phyloP scores from a whole-genome alignment of 192 early-diverging fungal genomes.

The Gamsiella multidivaricata region DNA sequence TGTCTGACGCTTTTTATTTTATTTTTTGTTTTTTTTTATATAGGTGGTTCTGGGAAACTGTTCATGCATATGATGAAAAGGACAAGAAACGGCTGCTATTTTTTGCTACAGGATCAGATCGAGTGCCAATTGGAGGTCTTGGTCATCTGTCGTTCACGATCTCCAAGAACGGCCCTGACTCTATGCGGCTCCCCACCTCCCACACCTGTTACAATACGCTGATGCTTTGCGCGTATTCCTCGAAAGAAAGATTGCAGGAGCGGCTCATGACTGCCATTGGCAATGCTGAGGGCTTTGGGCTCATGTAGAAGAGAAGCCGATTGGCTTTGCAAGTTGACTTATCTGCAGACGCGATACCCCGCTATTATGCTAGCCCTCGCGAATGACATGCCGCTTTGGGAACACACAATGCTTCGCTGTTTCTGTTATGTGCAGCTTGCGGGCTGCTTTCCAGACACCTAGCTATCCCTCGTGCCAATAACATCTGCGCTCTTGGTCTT shows the following conservation, averaged over 20 bases:
- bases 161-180: slow-evolving; percentile 86
- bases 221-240: slow-evolving; percentile 84
- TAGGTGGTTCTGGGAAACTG: slow-evolving; percentile 88
- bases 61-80: slow-evolving; percentile 82
- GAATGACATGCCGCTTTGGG: too few relatives aligned
- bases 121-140: slow-evolving; percentile 90
- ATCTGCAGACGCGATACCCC: too few relatives aligned
- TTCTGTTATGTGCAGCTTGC: too few relatives aligned
- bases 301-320: slow-evolving; percentile 76
- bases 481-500: too few relatives aligned
- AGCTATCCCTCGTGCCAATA: too few relatives aligned
- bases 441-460: too few relatives aligned
- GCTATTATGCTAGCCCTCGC: too few relatives aligned
- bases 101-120: slow-evolving; percentile 92
- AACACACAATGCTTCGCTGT: too few relatives aligned
- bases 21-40: background rate
- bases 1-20: background rate
- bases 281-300: slow-evolving; percentile 85
- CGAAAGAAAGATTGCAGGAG: slow-evolving; percentile 81
- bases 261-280: slow-evolving; percentile 82
- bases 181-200: slow-evolving; percentile 88
- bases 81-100: slow-evolving; percentile 89
- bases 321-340: too few relatives aligned
- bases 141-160: slow-evolving; percentile 88
- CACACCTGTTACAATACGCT: slow-evolving; percentile 96